Base-by-base conservation (phyloP, 495 filamentous ascomycete genomes). In the Xylaria grammica region DNA sequence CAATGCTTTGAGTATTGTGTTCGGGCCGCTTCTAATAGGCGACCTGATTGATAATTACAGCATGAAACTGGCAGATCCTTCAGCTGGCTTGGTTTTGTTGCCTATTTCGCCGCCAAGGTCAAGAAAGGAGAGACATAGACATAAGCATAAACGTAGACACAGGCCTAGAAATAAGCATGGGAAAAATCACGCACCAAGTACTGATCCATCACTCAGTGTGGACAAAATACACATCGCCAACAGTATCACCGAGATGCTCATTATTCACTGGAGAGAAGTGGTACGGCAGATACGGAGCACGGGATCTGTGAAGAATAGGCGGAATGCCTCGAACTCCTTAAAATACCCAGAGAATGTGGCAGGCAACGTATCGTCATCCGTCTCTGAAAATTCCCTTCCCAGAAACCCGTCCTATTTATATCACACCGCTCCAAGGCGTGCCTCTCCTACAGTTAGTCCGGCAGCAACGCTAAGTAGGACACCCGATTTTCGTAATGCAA, bases 21-120 rank as follows among this genome's bases (percentile, higher is more conserved):
- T 91, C 71, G 88, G 86, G 0, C 88, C 88, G 11, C 76, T 91
- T 0, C 74, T 91, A 13, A 72, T 89, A 17, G 85, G 86, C 7
- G 83, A 90, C 50, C 68, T 85, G 34, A 76, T 86, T 29, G 74
- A 81, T 56, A 66, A 67, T 4, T 80, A 83, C 53, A 75, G 58
- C 38, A 81, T 78, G 73, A 76, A 67, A 59, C 55, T 70, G 59
- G 75, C 74, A 26, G 62, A 72, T 59, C 80, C 71, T 26, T 69
- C 60, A 29, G 62, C 70, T 20, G 81, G 77, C 0, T 66, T 80
- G 8, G 69, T 80, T n/a, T 53, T 81, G 9, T 66, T 76, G 9
- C 74, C 76, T 6, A 54, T 75, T 27, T 70, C 73, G 13, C 63
- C 75, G 6, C 75, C 76, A n/a, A 70, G 73, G 60, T 67, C 72